phyloP scores from a whole-genome alignment of 768 basidiomycete genomes.

The Solioccasus polychromus region DNA sequence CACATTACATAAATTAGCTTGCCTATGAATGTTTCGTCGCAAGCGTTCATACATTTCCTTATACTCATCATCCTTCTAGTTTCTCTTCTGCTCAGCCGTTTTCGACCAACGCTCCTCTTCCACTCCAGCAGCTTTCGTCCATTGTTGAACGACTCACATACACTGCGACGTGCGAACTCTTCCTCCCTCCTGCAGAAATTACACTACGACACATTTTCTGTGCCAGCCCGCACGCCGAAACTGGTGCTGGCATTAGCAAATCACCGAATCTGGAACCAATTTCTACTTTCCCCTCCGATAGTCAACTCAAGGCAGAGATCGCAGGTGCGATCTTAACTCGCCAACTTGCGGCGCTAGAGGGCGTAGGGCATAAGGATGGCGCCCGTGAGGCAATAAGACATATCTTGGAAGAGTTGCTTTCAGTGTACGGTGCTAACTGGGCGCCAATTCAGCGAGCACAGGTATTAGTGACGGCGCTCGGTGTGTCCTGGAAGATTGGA shows the following conservation, averaged over 20 bases:
- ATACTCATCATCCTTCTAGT: conserved; percentile 22
- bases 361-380: conserved; percentile 56
- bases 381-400: conserved; percentile 38
- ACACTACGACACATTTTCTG: conserved; percentile 36
- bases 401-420: conserved; percentile 49
- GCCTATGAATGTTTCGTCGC: conserved; percentile 57
- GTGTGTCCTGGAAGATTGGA: conserved; percentile 37
- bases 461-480: conserved; percentile 52
- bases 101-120: conserved; percentile 32
- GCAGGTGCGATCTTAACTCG: conserved; percentile 58
- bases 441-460: conserved; percentile 62
- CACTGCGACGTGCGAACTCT: conserved; percentile 63
- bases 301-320: conserved; percentile 25
- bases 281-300: conserved; percentile 16
- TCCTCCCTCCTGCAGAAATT: conserved; percentile 47
- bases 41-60: conserved; percentile 55
- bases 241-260: not conserved
- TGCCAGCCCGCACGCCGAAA: not conserved
- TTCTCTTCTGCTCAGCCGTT: conserved; percentile 34
- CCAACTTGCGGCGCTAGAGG: conserved; percentile 56
- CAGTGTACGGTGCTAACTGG: conserved; percentile 43
- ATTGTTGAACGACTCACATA: conserved; percentile 69
- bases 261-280: not conserved
- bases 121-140: conserved; percentile 52
- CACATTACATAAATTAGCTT: conserved; percentile 37